phyloP scores from a whole-genome alignment of 163 green algal genomes.

The Prototheca cutis region DNA sequence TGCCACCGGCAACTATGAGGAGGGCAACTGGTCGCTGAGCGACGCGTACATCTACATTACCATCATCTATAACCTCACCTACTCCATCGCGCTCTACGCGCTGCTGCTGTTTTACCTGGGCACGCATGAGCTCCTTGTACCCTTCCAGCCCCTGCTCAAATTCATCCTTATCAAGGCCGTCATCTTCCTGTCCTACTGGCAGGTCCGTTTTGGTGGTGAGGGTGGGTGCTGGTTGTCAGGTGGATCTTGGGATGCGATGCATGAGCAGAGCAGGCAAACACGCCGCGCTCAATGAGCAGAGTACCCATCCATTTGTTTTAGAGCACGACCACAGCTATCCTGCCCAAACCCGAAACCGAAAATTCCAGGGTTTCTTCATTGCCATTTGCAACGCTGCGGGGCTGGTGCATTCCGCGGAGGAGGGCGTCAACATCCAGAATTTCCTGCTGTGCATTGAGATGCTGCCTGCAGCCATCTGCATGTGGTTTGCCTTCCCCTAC shows the following conservation, averaged over 20 bases:
- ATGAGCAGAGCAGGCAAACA: no score
- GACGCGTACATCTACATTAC: constrained; percentile 82
- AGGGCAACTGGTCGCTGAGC: constrained; percentile 55
- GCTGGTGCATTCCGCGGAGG: constrained; percentile 38
- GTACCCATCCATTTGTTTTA: no score
- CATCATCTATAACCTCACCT: constrained; percentile 92
- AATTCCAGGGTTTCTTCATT: constrained; percentile 58
- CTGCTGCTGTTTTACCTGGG: constrained; percentile 95
- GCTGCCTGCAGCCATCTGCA: constrained; percentile 66
- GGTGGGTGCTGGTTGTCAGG: constrained; percentile 3
- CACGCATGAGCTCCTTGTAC: constrained; percentile 79
- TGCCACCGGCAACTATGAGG: constrained; percentile 54
- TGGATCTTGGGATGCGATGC: no score
- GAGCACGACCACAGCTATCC: no score
- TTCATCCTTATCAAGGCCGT: constrained; percentile 93
- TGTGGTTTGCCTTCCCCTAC: constrained; percentile 86
- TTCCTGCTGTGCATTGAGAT: constrained; percentile 95
- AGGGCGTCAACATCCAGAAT: constrained; percentile 80
- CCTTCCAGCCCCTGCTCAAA: constrained; percentile 88
- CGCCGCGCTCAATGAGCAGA: no score
- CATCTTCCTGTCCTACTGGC: constrained; percentile 98
- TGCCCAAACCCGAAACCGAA: no score
- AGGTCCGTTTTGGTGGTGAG: constrained; percentile 41
- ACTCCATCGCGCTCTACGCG: constrained; percentile 78
- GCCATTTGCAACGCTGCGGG: constrained; percentile 39